Conservation (phyloP, 106 monocot genomes). For the Alisma plantagoaquatica region DNA sequence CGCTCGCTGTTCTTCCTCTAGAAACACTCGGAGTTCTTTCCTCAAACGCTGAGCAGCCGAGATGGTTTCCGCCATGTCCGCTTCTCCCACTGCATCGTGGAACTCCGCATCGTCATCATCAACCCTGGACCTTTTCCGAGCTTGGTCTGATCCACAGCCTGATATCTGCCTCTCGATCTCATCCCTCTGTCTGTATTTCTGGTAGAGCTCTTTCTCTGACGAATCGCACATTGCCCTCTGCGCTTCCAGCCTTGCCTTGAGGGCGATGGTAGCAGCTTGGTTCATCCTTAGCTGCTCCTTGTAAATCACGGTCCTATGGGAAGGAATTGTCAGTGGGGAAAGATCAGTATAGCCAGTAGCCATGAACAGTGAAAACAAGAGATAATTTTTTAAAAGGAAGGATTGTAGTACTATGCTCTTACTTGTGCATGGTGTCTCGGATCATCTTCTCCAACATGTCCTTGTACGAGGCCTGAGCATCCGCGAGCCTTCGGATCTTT, state of each 20-base stretch:
- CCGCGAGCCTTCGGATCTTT: slow-evolving; percentile 57
- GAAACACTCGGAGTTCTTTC: slow-evolving; percentile 62
- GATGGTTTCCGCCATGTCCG: slow-evolving; percentile 12
- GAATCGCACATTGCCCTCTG: slow-evolving; percentile 65
- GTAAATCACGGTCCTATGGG: slow-evolving; percentile 63
- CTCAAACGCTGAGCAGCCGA: no score
- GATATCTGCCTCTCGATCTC: slow-evolving; percentile 57
- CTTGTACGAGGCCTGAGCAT: slow-evolving; percentile 66
- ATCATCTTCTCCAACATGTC: slow-evolving; percentile 83
- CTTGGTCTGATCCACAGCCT: slow-evolving; percentile 16
- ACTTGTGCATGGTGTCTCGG: slow-evolving; percentile 88
- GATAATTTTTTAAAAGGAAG: no score
- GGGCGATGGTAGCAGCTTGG: slow-evolving; percentile 50
- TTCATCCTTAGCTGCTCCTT: slow-evolving; percentile 78
- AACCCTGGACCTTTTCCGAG: slow-evolving; percentile 43
- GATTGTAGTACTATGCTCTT: no score
- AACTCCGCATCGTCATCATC: slow-evolving; percentile 11
- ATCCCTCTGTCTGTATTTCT: slow-evolving; percentile 50
- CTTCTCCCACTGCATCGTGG: neutral
- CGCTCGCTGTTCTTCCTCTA: slow-evolving; percentile 72
- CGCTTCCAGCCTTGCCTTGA: slow-evolving; percentile 79
- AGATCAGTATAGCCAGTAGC: no score
- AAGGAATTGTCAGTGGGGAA: no score
- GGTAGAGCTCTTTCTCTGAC: slow-evolving; percentile 55
- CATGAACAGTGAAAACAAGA: no score